Conservation (phyloP, 1,139 yeast species). For the Geotrichum citri-aurantii region DNA sequence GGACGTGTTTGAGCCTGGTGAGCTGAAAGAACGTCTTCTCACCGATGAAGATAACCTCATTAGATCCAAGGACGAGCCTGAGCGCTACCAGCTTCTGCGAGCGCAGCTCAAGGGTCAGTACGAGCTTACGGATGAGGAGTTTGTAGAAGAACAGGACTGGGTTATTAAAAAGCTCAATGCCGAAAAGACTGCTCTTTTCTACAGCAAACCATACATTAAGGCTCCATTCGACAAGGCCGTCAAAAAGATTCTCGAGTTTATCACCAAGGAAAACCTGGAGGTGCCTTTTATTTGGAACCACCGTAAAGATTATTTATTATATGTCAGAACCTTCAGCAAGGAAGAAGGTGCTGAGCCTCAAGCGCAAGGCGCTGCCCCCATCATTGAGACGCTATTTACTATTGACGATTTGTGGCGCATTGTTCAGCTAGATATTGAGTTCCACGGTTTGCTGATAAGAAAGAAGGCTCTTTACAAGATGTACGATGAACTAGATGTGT, state of each 20-base stretch:
- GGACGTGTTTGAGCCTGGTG: conserved; percentile 93
- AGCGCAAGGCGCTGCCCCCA: conserved; percentile 35
- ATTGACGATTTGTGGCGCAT: conserved; percentile 86
- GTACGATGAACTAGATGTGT: conserved; percentile 48
- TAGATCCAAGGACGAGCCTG: conserved; percentile 85
- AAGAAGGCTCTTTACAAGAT: conserved; percentile 51
- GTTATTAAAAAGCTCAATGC: conserved; percentile 43
- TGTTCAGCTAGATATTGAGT: conserved; percentile 79
- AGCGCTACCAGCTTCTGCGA: conserved; percentile 78
- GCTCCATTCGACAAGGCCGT: conserved; percentile 67
- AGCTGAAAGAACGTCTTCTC: conserved; percentile 80
- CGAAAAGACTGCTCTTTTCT: conserved; percentile 25
- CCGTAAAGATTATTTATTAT: conserved; percentile 78
- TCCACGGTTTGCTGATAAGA: conserved; percentile 78
- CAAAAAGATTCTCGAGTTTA: conserved; percentile 68
- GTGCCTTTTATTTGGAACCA: conserved; percentile 97
- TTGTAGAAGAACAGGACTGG: conserved; percentile 73
- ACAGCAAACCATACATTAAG: conserved; percentile 41
- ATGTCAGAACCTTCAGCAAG: conserved; percentile 23
- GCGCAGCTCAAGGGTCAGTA: conserved; percentile 52
- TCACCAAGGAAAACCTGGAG: conserved; percentile 73
- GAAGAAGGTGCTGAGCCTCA: conserved; percentile 42
- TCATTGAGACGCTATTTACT: conserved; percentile 41
- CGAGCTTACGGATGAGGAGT: conserved; percentile 58
- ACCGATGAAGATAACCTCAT: conserved; percentile 90